A percentile compares a stretch with the other conserved stretches of the same genome.
These are phyloP conservation scores for Chaetothyriales sp. DNA, from an alignment of 2,329 filamentous ascomycete genomes.

Conservation along the genomic window DNA sequence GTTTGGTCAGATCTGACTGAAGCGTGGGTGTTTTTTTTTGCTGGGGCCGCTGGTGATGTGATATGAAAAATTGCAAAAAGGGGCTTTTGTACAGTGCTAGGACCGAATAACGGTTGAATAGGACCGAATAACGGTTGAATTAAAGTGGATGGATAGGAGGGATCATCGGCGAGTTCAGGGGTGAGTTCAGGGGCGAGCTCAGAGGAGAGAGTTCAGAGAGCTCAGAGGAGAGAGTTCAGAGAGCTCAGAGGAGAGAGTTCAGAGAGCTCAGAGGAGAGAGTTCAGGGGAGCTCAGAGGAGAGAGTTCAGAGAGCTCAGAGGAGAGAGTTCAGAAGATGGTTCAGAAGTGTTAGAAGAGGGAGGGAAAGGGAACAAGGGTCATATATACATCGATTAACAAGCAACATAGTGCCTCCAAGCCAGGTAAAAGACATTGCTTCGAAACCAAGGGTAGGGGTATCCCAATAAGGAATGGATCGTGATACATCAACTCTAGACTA, in stretches of 20 bases:
- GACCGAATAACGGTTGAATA: no score
- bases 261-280: neutral
- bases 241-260: neutral
- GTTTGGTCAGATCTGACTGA: no score
- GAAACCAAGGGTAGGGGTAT: neutral
- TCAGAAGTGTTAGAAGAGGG: neutral
- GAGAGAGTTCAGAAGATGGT: neutral
- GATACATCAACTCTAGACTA: neutral
- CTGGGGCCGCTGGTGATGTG: no score
- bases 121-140: no score
- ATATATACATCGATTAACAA: neutral
- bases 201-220: no score
- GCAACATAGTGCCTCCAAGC: neutral
- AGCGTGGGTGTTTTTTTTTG: no score
- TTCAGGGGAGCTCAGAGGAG: no score
- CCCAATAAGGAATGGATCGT: neutral
- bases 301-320: neutral
- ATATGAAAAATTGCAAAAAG: no score
- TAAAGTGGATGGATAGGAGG: no score
- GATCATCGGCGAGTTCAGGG: no score
- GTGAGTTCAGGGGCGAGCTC: no score
- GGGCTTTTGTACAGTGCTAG: no score
- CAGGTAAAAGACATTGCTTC: neutral
- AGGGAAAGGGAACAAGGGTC: neutral
- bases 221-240: neutral